Base-by-base conservation (phyloP, 441 rosid genomes). In the Eruca vesicaria region DNA sequence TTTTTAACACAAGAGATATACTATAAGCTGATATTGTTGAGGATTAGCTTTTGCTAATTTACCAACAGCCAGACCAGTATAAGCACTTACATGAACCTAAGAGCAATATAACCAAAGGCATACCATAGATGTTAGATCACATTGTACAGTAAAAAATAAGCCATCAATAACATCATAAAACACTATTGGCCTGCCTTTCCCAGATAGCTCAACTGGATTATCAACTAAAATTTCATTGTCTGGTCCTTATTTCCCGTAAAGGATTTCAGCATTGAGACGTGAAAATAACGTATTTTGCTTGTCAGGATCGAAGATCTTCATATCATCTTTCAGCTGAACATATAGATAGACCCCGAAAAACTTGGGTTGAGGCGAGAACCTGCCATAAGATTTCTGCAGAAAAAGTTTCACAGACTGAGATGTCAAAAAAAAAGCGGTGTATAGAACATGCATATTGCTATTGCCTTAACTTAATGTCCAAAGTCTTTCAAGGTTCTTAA, bases 161-260 rank as follows among this genome's bases (percentile, higher is more conserved):
- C n/a, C n/a, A n/a, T n/a, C n/a, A n/a, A n/a, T 90, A 36, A 90
- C 86, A 52, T 94, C 94, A 60, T 86, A 91, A 82, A 94, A 94
- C 63, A 91, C 97, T 60, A 89, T 81, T 2, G 98, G 97, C 56
- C 98, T 85, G 75, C 96, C 97, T 61, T 75, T 82, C 32, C 97
- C 93, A 48, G 93, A 91, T 77, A 86, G 71, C 81, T 93, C 97
- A 35, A 90, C 98, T 29, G 97, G 98, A 81, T 89, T 91, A 64
- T 93, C 94, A 68, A 91, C 94, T 75, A 93, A 4, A 64, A 94
- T 88, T 70, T 91, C 97, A 9, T 86, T 84, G 79, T 91, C 97
- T 9, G 96, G 94, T 20, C 98, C 98, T 71, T n/a, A n/a, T n/a
- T n/a, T n/a, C n/a, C n/a, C n/a, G n/a, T n/a, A n/a, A n/a, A n/a